A percentile compares a stretch with the other conserved stretches of the same genome.
Evolutionary conservation across 148 eudicot genomes (phyloP).

Genomic region (Rhododendron williamsianum): DNA sequence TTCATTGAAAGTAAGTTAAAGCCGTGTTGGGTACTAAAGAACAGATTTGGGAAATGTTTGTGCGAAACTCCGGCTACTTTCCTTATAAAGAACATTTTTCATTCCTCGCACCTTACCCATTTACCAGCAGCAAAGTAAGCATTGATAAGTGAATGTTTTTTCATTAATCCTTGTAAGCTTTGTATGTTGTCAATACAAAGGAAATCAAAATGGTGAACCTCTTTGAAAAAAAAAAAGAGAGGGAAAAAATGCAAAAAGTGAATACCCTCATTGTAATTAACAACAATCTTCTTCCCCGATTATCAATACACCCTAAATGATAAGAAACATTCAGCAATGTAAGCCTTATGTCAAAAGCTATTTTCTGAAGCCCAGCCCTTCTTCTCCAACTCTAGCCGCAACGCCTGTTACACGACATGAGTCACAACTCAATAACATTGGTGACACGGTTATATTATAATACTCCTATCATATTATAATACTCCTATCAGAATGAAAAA

Average conservation of each 20-base stretch:
- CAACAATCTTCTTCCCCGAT: not conserved
- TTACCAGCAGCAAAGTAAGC: not conserved
- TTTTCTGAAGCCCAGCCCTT: slow-evolving; percentile 87
- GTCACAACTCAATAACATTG: not conserved
- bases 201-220: not conserved
- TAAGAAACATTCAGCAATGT: not conserved
- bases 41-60: not conserved
- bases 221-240: not conserved
- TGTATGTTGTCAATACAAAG: not conserved
- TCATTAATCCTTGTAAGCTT: not conserved
- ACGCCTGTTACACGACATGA: slow-evolving; percentile 33
- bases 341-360: slow-evolving; percentile 26
- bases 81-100: not conserved
- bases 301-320: not conserved
- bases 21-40: not conserved
- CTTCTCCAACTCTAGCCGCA: slow-evolving; percentile 70
- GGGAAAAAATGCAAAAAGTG: not conserved
- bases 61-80: not conserved
- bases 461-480: not conserved
- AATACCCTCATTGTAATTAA: not conserved
- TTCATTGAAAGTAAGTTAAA: not conserved
- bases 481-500: not conserved
- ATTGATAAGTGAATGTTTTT: not conserved
- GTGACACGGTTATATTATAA: too few relatives aligned
- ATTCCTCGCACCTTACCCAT: not conserved